These are phyloP conservation scores for Aspergillus ochraceoroseus DNA, from an alignment of 2,329 filamentous ascomycete genomes.

Conservation along the genomic window DNA sequence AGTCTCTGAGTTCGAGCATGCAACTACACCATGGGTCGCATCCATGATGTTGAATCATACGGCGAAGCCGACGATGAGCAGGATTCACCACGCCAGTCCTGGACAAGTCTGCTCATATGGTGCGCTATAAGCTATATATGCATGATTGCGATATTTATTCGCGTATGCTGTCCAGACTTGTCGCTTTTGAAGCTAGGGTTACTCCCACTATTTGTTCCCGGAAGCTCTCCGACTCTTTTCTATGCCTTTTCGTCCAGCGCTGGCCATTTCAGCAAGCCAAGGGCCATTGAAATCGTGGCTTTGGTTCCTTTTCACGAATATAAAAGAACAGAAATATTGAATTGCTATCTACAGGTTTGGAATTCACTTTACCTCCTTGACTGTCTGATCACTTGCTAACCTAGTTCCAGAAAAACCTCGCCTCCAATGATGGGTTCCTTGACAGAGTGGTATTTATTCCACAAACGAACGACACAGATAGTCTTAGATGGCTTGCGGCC, in stretches of 20 bases:
- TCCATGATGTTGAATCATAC: constrained; percentile 25
- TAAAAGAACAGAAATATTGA: constrained; percentile 35
- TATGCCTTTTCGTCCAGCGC: constrained; percentile 29
- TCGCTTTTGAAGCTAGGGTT: constrained; percentile 21
- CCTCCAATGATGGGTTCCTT: constrained; percentile 38
- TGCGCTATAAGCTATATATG: constrained; percentile 23
- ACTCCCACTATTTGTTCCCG: constrained; percentile 21
- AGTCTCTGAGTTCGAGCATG: constrained; percentile 3
- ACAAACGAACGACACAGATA: constrained; percentile 33
- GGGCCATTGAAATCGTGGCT: constrained; percentile 36
- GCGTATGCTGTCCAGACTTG: constrained; percentile 21
- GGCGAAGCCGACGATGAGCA: constrained; percentile 3
- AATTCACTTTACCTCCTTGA: no score
- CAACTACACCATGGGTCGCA: constrained; percentile 22
- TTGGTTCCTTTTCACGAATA: constrained; percentile 39
- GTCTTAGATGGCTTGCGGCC: constrained; percentile 37
- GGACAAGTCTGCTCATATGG: constrained; percentile 22
- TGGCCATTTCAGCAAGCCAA: constrained; percentile 32
- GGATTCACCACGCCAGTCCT: constrained; percentile 20
- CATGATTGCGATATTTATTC: constrained; percentile 19
- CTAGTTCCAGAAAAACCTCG: constrained; percentile 35
- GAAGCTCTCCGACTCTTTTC: constrained; percentile 24
- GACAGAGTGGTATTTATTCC: constrained; percentile 45
- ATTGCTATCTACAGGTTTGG: constrained; percentile 44
- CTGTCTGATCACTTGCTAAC: constrained; percentile 5